Percentiles rank a stretch among this genome's conserved stretches.
Conservation (phyloP, 768 basidiomycete species). For the Russula griseocarnosa region DNA sequence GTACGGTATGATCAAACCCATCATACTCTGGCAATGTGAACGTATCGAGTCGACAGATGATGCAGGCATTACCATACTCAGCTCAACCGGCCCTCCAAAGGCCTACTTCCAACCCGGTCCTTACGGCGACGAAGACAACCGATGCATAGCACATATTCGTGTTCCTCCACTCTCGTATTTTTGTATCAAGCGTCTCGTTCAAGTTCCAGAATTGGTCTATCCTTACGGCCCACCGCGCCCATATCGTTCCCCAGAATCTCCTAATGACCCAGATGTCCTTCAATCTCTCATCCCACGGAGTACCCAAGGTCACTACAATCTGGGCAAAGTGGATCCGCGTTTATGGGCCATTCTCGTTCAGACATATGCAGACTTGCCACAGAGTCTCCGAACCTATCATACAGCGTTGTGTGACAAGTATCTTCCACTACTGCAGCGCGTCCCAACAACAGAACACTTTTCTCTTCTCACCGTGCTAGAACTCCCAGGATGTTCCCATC, state of each 20-base stretch:
- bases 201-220: slow-evolving; percentile 46
- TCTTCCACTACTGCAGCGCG: slow-evolving; percentile 53
- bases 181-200: slow-evolving; percentile 45
- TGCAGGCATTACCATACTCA: slow-evolving; percentile 23
- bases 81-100: slow-evolving; percentile 16
- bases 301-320: slow-evolving; percentile 18
- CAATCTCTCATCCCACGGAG: slow-evolving; percentile 40
- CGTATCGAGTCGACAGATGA: slow-evolving; percentile 17
- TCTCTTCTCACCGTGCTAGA: slow-evolving; percentile 63
- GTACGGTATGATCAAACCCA: slow-evolving; percentile 14
- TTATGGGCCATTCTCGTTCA: slow-evolving; percentile 63
- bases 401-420: slow-evolving; percentile 54
- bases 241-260: slow-evolving; percentile 35
- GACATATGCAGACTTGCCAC: slow-evolving; percentile 52
- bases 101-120: slow-evolving; percentile 23
- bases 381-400: slow-evolving; percentile 38
- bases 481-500: slow-evolving; percentile 49
- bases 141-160: not conserved
- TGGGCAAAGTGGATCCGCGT: slow-evolving; percentile 45
- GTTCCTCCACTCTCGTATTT: slow-evolving; percentile 53
- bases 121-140: slow-evolving; percentile 11
- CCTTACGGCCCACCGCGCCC: slow-evolving; percentile 34
- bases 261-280: slow-evolving; percentile 36
- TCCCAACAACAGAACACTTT: slow-evolving; percentile 53
- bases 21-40: slow-evolving; percentile 25